Evolutionary conservation across 2,329 filamentous ascomycete genomes (phyloP), one percentile per base, ranked within the genome.

Genomic region (Leptographium galeiforme): DNA sequence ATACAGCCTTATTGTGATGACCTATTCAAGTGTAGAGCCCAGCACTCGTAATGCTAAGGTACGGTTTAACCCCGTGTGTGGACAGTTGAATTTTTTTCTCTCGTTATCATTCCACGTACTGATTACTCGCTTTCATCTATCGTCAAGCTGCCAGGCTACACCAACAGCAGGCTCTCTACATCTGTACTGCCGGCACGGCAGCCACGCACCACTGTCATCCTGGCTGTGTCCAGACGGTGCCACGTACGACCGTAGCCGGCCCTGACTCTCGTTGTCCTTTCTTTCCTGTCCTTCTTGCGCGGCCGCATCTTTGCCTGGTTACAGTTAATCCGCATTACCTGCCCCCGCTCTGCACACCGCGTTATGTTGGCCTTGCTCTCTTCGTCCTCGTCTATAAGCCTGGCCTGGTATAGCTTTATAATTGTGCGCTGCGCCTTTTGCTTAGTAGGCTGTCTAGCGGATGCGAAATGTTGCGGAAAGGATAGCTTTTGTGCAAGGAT

Each of bases 291-390:
- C 39, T 40, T 40, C 39, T 40, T 13, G 39, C 39, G 39, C 39
- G 13, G 39, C 43, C 43, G 43, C 19, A 46, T n/a, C 12, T 32
- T 14, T 32, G 43, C 43, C 8, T 46, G 43, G 25, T 46, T 25
- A 46, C 32, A 46, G 33, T 56, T 51, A 47, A 56, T 56, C 48
- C 41, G 44, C 52, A 56, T 54, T 8, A 54, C 52, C 6, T 52
- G 55, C 43, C 34, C 18, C 19, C 30, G 47, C 53, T 54, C 55
- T 4, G 16, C 48, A 33, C 52, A 56, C 55, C 55, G 54, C 14
- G 55, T 54, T 6, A 54, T 30, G 47, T 56, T 56, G 43, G 19
- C 50, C 34, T 47, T 43, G 50, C 50, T 50, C 34, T 52, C 45
- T 8, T 41, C 25, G 52, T 56, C 52, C 33, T 46, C 40, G 39